A percentile compares a stretch with the other conserved stretches of the same genome.
Conservation (phyloP, 805 yeast genomes). For the Nakazawaea ernobii region DNA sequence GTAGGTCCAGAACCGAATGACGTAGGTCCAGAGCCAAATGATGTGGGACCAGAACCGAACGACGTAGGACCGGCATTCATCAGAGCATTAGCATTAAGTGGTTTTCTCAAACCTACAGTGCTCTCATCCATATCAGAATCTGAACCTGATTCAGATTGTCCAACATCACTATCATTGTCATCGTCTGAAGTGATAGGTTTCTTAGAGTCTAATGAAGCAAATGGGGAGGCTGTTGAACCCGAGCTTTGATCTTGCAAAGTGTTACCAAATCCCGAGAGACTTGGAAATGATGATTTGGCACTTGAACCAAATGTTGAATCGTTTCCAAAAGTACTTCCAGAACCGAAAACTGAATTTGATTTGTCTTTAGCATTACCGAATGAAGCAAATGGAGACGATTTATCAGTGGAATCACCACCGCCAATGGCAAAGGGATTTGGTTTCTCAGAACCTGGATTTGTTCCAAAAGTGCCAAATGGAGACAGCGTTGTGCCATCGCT, state of each 20-base stretch:
- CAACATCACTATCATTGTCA: not conserved
- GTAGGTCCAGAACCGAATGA: slow-evolving; percentile 14
- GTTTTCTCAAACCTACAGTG: not conserved
- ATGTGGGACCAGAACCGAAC: slow-evolving; percentile 2
- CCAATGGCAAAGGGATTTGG: not conserved
- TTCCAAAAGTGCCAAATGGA: not conserved
- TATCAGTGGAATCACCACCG: not conserved
- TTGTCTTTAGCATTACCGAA: slow-evolving; percentile 13
- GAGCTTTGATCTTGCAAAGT: not conserved
- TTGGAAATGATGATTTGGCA: too few species aligned
- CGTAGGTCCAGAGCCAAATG: slow-evolving; percentile 14
- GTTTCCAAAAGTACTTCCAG: too few species aligned
- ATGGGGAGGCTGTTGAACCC: slow-evolving; percentile 7
- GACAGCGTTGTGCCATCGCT: not conserved
- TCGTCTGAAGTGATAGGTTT: not conserved
- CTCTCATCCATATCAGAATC: not conserved
- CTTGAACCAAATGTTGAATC: too few species aligned
- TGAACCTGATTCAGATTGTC: not conserved
- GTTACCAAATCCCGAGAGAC: too few species aligned
- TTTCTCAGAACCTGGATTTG: not conserved
- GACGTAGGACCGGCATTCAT: slow-evolving; percentile 2
- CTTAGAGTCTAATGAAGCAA: not conserved
- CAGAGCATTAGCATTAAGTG: not conserved
- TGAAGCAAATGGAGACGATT: slow-evolving; percentile 3
- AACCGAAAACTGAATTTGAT: slow-evolving; percentile 1